These are phyloP conservation scores for Zymoseptoria brevis DNA, from an alignment of 2,329 filamentous ascomycete genomes.

Conservation along the genomic window DNA sequence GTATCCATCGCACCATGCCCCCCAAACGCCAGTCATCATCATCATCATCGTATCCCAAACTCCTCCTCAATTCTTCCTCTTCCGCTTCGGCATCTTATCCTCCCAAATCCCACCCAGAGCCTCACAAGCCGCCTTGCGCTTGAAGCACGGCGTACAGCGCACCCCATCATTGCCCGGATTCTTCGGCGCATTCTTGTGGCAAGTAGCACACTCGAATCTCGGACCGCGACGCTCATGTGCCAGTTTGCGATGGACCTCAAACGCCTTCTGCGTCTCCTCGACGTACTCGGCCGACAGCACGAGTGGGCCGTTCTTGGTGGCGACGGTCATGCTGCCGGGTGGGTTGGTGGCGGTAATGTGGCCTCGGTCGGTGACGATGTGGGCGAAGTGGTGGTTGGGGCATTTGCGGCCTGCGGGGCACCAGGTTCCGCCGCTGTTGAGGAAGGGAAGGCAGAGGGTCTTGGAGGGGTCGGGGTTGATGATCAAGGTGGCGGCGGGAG, in stretches of 20 bases:
- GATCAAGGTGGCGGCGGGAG: background rate
- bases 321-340: background rate
- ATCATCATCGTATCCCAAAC: background rate
- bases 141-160: slow-evolving; percentile 8
- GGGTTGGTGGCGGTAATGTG: background rate
- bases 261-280: background rate
- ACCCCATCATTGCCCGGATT: slow-evolving; percentile 7
- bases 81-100: background rate
- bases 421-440: slow-evolving; percentile 65
- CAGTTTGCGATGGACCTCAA: background rate
- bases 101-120: background rate
- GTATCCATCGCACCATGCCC: background rate
- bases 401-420: slow-evolving; percentile 80
- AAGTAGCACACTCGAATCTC: background rate
- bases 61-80: background rate
- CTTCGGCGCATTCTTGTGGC: slow-evolving; percentile 6
- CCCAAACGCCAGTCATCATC: background rate
- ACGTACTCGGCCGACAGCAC: background rate
- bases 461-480: slow-evolving; percentile 17
- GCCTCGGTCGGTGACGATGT: background rate
- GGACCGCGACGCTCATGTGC: background rate
- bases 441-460: slow-evolving; percentile 77
- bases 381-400: slow-evolving; percentile 67
- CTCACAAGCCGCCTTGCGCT: background rate
- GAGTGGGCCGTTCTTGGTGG: background rate